Evolutionary conservation across 2,329 filamentous ascomycete species (phyloP).

Genomic region (Metarhizium robertsii): DNA sequence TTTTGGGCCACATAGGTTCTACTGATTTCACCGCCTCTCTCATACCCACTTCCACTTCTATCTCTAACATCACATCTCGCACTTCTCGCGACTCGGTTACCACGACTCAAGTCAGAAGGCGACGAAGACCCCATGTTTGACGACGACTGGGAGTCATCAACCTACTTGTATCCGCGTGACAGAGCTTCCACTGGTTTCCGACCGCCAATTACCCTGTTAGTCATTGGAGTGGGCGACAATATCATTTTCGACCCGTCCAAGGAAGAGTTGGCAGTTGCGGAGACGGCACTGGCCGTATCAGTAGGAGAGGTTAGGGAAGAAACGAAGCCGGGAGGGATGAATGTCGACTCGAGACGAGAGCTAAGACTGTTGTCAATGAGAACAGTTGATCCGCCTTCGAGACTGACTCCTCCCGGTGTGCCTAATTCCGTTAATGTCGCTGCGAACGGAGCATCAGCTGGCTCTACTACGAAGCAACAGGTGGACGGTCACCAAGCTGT

Average conservation of each 20-base stretch:
- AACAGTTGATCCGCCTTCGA: slow-evolving; percentile 65
- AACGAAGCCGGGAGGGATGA: slow-evolving; percentile 23
- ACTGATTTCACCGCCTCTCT: slow-evolving; percentile 83
- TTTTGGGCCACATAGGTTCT: slow-evolving; percentile 54
- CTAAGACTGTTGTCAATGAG: slow-evolving; percentile 59
- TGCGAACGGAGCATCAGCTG: slow-evolving; percentile 29
- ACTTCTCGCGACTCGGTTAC: slow-evolving; percentile 77
- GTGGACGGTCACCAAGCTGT: slow-evolving; percentile 42
- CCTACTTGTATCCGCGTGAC: slow-evolving; percentile 61
- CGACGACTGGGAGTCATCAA: slow-evolving; percentile 88
- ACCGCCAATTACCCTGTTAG: slow-evolving; percentile 83
- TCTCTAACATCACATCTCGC: slow-evolving; percentile 91
- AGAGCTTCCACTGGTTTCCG: slow-evolving; percentile 30
- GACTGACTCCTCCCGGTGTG: slow-evolving; percentile 62
- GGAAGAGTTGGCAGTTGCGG: slow-evolving; percentile 89
- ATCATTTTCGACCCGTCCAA: slow-evolving; percentile 88
- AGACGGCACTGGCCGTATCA: slow-evolving; percentile 79
- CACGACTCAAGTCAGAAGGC: slow-evolving; percentile 73
- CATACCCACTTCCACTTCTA: slow-evolving; percentile 86
- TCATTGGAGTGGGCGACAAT: slow-evolving; percentile 77
- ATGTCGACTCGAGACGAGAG: slow-evolving; percentile 31
- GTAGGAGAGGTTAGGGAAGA: slow-evolving; percentile 42
- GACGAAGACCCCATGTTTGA: slow-evolving; percentile 97
- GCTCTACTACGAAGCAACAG: slow-evolving; percentile 23
- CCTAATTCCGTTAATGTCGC: slow-evolving; percentile 54